Base-by-base conservation (phyloP, 1,284 basidiomycete genomes). In the Cutaneotrichosporon cutaneum region DNA sequence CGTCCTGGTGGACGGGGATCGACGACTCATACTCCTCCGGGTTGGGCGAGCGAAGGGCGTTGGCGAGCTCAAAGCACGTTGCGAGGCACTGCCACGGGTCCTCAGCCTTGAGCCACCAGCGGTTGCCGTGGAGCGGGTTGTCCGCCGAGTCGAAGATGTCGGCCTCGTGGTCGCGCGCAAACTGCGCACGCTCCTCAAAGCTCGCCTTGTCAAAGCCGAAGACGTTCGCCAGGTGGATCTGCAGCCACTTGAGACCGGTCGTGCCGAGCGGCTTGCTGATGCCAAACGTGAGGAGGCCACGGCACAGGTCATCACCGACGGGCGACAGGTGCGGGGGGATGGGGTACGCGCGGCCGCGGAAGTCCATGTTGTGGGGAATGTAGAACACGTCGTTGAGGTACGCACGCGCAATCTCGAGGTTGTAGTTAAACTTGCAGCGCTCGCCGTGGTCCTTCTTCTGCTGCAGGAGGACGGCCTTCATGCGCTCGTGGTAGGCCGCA, bases 71-170 rank as follows among this genome's bases (percentile, higher is more conserved):
- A 72, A 89, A 87, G 81, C 94, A 98, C 0, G 90, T 86, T 3
- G 94, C 90, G 26, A 99, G 87, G 76, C 90, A 95, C 79, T 99
- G 95, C 94, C 94, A 99, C 10, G 94, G 94, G 74, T 99, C 94
- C 72, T 96, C 94, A 1, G 94, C 94, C 64, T 87, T 81, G 65
- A 85, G 83, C 95, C 95, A 99, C 94, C 94, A 98, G 54, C 84
- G 80, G 2, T 81, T 77, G 33, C 91, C 92, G 82, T 87, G 60
- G 24, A 94, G 79, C n/a, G 94, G 93, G n/a, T 88, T 84, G 66
- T 87, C 85, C 0, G 90, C 95, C 61, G 88, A 89, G 72, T 97
- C 93, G 64, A 86, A 87, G 55, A 99, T 85, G 27, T 94, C 85
- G 0, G 86, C 86, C 56, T 94, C 72, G 67, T 88, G 86, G 5